Base-by-base conservation (phyloP, 768 basidiomycete genomes). In the Rhodosporidiobolus sp. region DNA sequence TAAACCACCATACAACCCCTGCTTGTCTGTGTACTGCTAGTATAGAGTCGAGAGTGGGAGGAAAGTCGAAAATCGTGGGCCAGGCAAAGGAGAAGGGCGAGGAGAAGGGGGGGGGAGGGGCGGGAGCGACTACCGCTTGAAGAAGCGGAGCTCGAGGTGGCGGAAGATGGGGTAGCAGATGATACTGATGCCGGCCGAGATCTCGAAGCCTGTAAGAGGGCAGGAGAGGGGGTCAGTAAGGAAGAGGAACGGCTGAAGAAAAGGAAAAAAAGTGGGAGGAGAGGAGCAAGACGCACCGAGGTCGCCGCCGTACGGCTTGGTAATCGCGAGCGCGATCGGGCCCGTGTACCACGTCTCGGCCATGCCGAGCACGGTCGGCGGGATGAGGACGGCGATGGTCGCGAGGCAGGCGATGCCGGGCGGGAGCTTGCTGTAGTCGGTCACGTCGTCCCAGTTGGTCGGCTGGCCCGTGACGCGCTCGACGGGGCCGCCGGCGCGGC, bases 141-240 rank as follows among this genome's bases (percentile, higher is more conserved):
- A 77, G 38, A 71, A 67, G 20, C 55, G 59, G 52, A 73, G 59
- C 61, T 78, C 77, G 49, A 73, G 24, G 32, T 62, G 43, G 8
- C 77, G 70, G 56, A 77, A 69, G 48, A 71, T 49, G 30, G 69
- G 65, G 50, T 73, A 78, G 10, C 62, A 63, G 57, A 78, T 35
- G 24, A 28, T 34, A 0, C 71, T 32, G 35, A 75, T 38, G 43
- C 28, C 61, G 22, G 65, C 65, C 16, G 60, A 34, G 17, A 70
- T 10, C 34, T 70, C 66, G 73, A 83, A 83, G 38, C 82, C 83
- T 66, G 46, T 54, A 53, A 34, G n/a, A n/a, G n/a, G n/a, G n/a
- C 28, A 4, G 0, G 2, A 28, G 10, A 17, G 28, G 0, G 24
- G 2, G 63, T 56, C 38, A 65, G 63, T 17, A 32, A 10, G 12